These are phyloP conservation scores for Dictyostelium gargantuum DNA, from an alignment of 208 protist genomes.

Conservation along the genomic window DNA sequence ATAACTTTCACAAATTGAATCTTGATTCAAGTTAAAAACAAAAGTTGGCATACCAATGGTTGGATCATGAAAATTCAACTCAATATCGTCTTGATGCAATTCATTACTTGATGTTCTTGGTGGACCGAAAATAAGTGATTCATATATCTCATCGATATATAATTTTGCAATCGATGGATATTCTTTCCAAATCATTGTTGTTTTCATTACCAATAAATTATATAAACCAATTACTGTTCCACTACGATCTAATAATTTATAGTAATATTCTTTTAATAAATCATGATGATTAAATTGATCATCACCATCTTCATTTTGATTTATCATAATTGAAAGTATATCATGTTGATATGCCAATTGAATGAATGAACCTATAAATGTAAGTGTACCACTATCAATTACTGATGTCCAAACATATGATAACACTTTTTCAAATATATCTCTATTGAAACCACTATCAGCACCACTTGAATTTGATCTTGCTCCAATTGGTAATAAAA, in stretches of 20 bases:
- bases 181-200: background rate
- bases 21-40: conserved; percentile 27
- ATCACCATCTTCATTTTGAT: background rate
- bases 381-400: background rate
- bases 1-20: background rate
- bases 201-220: conserved; percentile 27
- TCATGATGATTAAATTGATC: background rate
- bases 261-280: background rate
- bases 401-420: background rate
- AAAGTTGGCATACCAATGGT: background rate
- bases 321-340: background rate
- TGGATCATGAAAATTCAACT: background rate
- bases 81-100: background rate
- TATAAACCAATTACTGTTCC: background rate
- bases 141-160: conserved; percentile 35
- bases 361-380: conserved; percentile 13
- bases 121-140: conserved; percentile 20
- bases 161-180: background rate
- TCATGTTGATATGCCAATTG: conserved; percentile 1
- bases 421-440: background rate
- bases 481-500: background rate
- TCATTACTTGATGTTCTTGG: background rate
- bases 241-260: background rate
- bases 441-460: background rate
- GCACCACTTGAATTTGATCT: background rate